A percentile compares a stretch with the other conserved stretches of the same genome.
phyloP scores from a whole-genome alignment of 2,329 filamentous ascomycete species.

The Penicillium capsulatum region DNA sequence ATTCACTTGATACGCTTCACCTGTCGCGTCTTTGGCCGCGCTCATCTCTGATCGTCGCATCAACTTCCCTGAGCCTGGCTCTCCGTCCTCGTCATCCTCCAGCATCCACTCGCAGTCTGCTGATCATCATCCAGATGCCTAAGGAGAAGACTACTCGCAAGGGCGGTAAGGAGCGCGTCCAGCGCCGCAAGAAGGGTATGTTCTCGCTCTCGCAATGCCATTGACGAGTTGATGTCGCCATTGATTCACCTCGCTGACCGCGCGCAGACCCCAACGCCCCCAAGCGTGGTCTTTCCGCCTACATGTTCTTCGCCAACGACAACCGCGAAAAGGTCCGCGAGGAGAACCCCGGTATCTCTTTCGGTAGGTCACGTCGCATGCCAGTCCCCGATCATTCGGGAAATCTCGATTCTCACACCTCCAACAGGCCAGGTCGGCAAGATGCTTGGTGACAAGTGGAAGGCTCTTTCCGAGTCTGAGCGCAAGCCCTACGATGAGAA shows the following conservation, averaged over 20 bases:
- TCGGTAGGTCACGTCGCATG: conserved; percentile 56
- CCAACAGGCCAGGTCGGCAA: conserved; percentile 84
- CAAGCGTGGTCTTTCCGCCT: conserved; percentile 98
- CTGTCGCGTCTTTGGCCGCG: not conserved
- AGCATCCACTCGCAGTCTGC: conserved; percentile 10
- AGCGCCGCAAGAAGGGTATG: conserved; percentile 71
- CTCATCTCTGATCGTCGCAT: not conserved
- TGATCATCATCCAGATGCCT: conserved; percentile 51
- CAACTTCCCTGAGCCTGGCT: not conserved
- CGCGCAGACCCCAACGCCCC: conserved; percentile 84
- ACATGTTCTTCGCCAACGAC: conserved; percentile 99
- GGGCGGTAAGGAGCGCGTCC: conserved; percentile 53
- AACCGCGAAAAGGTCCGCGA: conserved; percentile 97
- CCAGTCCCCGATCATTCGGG: not conserved
- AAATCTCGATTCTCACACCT: conserved; percentile 14
- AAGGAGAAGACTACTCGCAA: conserved; percentile 64
- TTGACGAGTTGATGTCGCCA: conserved; percentile 15
- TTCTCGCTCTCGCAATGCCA: conserved; percentile 7
- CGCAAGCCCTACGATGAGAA: conserved; percentile 93
- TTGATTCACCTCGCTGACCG: not conserved
- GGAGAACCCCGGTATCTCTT: conserved; percentile 96
- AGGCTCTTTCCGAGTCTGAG: conserved; percentile 90
- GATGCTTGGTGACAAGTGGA: conserved; percentile 97
- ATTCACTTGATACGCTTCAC: not conserved
- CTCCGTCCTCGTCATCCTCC: not conserved